These are phyloP conservation scores for Boechera divaricarpa DNA, from an alignment of 345 rosid genomes.

Conservation along the genomic window DNA sequence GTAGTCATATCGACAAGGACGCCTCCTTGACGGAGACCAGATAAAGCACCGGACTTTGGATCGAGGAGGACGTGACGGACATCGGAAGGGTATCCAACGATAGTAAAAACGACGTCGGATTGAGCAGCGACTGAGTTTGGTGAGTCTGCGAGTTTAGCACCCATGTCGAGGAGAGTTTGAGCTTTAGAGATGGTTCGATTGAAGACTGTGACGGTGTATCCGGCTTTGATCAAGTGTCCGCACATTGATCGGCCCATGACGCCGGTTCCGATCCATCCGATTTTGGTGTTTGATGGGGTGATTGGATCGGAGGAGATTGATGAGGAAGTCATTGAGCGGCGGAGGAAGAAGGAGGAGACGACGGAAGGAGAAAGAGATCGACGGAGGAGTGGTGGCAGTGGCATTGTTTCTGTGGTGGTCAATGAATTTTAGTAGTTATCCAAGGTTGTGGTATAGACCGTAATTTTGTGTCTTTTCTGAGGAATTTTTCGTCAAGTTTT, in stretches of 20 bases:
- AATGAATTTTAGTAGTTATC: conserved; percentile 28
- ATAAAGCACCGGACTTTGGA: conserved; percentile 69
- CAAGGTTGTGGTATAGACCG: conserved; percentile 10
- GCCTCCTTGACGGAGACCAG: conserved; percentile 75
- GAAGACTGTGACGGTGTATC: conserved; percentile 81
- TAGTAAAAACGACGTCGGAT: conserved; percentile 88
- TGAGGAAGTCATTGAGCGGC: conserved; percentile 66
- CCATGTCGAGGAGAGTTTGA: conserved; percentile 74
- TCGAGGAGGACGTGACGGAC: conserved; percentile 84
- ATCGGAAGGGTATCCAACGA: conserved; percentile 93
- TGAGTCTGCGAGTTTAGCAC: conserved; percentile 70
- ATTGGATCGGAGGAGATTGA: conserved; percentile 45
- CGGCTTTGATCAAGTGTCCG: conserved; percentile 75
- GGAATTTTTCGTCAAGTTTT: neutral
- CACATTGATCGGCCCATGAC: conserved; percentile 92
- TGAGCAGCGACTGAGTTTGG: conserved; percentile 68
- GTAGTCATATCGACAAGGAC: conserved; percentile 96
- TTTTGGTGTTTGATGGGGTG: conserved; percentile 66
- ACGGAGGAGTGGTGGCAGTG: conserved; percentile 28
- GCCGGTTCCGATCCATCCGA: conserved; percentile 97
- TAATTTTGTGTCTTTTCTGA: neutral
- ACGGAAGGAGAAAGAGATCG: conserved; percentile 13
- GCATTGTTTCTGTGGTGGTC: conserved; percentile 34
- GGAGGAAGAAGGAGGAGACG: conserved; percentile 44
- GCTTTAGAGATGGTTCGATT: conserved; percentile 86